Conservation (phyloP, 1,284 basidiomycete genomes). For the Peniophora sp. region DNA sequence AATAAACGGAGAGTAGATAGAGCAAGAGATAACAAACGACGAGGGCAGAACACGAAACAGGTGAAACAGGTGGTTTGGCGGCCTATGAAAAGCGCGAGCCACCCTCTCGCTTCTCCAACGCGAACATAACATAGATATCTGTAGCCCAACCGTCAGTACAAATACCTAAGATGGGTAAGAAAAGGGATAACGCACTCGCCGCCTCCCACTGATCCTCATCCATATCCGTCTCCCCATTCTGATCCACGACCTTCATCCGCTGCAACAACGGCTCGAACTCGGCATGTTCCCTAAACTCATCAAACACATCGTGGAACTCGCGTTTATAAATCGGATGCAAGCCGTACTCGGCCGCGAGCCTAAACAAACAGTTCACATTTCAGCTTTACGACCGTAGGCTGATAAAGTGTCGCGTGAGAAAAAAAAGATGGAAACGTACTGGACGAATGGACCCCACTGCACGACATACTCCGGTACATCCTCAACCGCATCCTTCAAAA, state of each 20-base stretch:
- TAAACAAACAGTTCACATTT: constrained; percentile 20
- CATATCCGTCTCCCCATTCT: constrained; percentile 82
- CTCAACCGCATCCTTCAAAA: constrained; percentile 89
- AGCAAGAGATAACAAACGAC: not conserved
- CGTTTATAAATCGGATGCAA: constrained; percentile 74
- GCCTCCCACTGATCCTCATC: constrained; percentile 94
- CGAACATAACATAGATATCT: constrained; percentile 85
- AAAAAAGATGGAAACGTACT: constrained; percentile 41
- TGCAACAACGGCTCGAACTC: constrained; percentile 77
- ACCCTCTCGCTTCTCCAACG: constrained; percentile 57
- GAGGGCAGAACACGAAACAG: not conserved
- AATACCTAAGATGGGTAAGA: not conserved
- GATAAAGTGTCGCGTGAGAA: not conserved
- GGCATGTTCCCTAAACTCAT: constrained; percentile 65
- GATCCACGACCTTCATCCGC: constrained; percentile 84
- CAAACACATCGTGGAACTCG: constrained; percentile 84
- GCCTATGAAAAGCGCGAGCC: not conserved
- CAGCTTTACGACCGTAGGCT: too few relatives aligned
- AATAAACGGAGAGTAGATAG: too few relatives aligned
- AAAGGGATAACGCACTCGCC: constrained; percentile 63
- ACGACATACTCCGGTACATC: constrained; percentile 97
- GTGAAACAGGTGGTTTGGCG: not conserved
- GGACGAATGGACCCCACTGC: constrained; percentile 86
- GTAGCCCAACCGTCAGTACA: constrained; percentile 3
- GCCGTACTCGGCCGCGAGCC: constrained; percentile 80